Base-by-base conservation (phyloP, 345 rosid species). In the Bretschneidera sinensis region DNA sequence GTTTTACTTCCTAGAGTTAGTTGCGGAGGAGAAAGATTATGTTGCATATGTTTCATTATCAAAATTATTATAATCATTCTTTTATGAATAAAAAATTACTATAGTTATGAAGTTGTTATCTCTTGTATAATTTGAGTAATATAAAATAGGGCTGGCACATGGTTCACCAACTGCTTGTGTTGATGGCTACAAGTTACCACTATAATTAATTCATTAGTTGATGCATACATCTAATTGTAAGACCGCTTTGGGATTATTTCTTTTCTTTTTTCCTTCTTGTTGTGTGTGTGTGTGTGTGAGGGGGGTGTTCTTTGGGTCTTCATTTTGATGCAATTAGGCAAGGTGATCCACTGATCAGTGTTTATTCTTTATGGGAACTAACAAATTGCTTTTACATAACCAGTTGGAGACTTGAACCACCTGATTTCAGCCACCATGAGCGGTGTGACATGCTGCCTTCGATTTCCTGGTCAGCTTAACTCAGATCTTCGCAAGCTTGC, bases 401-500 rank as follows among this genome's bases (percentile, higher is more conserved):
- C 78, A 78, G 89, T 83, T 78, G 96, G 96, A 60, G 89, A 88
- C 71, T 75, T 83, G 66, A 85, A 88, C 73, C 89, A 85, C 67
- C 77, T 83, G 74, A 85, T 83, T 65, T 83, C 92, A 43, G 89
- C 96, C 61, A 85, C 83, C 43, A 81, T 87, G 95, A 85, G 91
- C 68, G 94, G 95, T 43, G 91, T 81, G 43, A 83, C 89, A 33
- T 85, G 87, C 76, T 83, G 92, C 79, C 89, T 88, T 62, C 81
- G 96, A 43, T 83, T 88, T 76, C 92, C 92, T 6, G 96, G 92
- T 56, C 92, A 85, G 72, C 86, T 85, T 47, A 88, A 83, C 77
- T 88, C 96, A 0, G 96, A 85, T 68, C 85, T 88, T 39, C 73
- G 91, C 49, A 88, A 88, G 64, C 96, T 88, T 51, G 96, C 92